phyloP scores from a whole-genome alignment of 2,329 filamentous ascomycete genomes.

The Diaporthe ilicicola region DNA sequence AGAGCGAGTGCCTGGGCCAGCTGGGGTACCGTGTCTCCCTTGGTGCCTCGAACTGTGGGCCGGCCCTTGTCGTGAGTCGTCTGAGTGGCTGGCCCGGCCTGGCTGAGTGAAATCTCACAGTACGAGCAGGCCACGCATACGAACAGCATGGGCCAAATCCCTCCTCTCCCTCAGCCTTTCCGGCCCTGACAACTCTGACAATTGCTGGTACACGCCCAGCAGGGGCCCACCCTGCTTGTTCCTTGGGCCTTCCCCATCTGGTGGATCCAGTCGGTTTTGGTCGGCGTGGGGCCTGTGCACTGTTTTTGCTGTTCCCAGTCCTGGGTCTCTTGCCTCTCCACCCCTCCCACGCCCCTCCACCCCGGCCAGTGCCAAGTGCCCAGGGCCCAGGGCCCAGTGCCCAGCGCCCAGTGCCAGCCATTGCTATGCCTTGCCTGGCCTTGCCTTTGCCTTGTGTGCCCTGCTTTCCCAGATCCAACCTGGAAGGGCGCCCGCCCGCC shows the following conservation, averaged over 20 bases:
- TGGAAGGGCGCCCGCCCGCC: constrained; percentile 12
- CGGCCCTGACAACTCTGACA: constrained; percentile 21
- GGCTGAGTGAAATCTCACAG: constrained; percentile 11
- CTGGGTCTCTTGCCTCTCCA: not conserved
- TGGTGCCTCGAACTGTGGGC: constrained; percentile 21
- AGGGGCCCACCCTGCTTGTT: constrained; percentile 12
- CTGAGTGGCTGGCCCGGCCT: constrained; percentile 18
- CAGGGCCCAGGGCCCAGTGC: constrained; percentile 3
- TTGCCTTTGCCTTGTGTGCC: not conserved
- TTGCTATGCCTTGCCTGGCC: not conserved
- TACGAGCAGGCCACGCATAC: not conserved
- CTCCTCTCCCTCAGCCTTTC: constrained; percentile 6
- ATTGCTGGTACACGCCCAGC: constrained; percentile 16
- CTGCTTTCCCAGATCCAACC: constrained; percentile 15
- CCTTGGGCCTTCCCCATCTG: constrained; percentile 13
- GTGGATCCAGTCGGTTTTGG: constrained; percentile 23
- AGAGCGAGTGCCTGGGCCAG: not conserved
- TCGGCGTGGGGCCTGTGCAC: constrained; percentile 28
- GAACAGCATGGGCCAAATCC: not conserved
- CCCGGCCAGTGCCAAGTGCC: not conserved
- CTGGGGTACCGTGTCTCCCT: constrained; percentile 25
- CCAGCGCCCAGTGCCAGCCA: constrained; percentile 16
- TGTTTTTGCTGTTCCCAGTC: constrained; percentile 23
- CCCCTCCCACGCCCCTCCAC: not conserved
- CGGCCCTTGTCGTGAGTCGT: constrained; percentile 16